Conservation (phyloP, 495 filamentous ascomycete genomes). For the Talaromyces adpressus region DNA sequence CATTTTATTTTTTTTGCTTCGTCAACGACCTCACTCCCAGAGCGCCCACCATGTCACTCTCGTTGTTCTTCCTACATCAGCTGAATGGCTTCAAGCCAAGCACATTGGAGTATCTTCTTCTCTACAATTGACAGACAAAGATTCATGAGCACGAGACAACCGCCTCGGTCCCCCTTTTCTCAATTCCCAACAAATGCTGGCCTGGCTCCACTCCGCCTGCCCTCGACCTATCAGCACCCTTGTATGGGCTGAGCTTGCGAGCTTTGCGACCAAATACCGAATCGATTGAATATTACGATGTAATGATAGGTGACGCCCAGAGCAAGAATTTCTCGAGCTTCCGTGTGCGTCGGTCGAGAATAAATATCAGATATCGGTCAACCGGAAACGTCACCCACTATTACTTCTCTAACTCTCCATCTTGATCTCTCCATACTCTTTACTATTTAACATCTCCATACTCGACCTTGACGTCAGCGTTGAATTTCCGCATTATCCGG, state of each 20-base stretch:
- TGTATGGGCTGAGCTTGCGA: not conserved
- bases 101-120: not conserved
- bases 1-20: not conserved
- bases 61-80: not conserved
- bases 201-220: not conserved
- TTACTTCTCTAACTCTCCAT: not conserved
- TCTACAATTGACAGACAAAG: not conserved
- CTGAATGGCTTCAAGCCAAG: not conserved
- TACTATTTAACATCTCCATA: not conserved
- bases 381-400: not conserved
- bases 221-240: not conserved
- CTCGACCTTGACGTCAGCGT: not conserved
- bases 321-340: not conserved
- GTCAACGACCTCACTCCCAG: not conserved
- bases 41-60: not conserved
- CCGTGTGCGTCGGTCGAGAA: not conserved
- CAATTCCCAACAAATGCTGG: conserved; percentile 7
- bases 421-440: not conserved
- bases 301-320: not conserved
- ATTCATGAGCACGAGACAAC: not conserved
- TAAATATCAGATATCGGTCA: not conserved
- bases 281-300: not conserved
- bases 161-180: conserved; percentile 7
- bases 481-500: not conserved
- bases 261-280: conserved; percentile 1